phyloP scores from a whole-genome alignment of 2,329 filamentous ascomycete genomes.

The Trichoderma aggressivum region DNA sequence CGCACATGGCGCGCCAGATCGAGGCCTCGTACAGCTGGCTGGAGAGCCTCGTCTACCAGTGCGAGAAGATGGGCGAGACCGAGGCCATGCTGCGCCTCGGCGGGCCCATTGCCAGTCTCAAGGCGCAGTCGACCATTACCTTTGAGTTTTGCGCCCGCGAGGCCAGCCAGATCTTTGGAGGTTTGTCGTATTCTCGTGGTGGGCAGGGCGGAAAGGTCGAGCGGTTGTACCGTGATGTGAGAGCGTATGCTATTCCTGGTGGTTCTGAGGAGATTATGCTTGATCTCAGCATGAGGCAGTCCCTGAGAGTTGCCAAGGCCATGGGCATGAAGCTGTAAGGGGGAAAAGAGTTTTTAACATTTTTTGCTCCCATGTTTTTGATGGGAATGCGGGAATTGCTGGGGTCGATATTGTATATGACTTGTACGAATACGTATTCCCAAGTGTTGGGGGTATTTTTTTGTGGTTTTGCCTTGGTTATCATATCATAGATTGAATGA shows the following conservation, averaged over 20 bases:
- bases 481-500: constrained; percentile 3
- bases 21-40: constrained; percentile 97
- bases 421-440: constrained; percentile 15
- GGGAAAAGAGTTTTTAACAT: background rate
- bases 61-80: constrained; percentile 85
- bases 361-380: background rate
- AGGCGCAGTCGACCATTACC: constrained; percentile 88
- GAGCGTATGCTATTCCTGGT: constrained; percentile 94
- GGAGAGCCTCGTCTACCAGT: constrained; percentile 92
- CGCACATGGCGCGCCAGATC: constrained; percentile 97
- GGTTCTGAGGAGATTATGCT: constrained; percentile 99
- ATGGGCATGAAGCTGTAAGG: constrained; percentile 86
- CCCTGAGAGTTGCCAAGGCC: constrained; percentile 80
- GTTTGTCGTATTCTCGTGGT: constrained; percentile 84
- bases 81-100: constrained; percentile 96
- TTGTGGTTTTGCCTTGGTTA: background rate
- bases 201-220: constrained; percentile 96
- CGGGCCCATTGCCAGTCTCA: constrained; percentile 87
- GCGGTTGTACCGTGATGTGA: constrained; percentile 88
- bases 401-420: constrained; percentile 4
- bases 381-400: background rate
- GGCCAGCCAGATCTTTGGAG: constrained; percentile 96
- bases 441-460: background rate
- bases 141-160: constrained; percentile 98
- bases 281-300: constrained; percentile 90